Base-by-base conservation (phyloP, 345 rosid species). In the Turnera subulata region DNA sequence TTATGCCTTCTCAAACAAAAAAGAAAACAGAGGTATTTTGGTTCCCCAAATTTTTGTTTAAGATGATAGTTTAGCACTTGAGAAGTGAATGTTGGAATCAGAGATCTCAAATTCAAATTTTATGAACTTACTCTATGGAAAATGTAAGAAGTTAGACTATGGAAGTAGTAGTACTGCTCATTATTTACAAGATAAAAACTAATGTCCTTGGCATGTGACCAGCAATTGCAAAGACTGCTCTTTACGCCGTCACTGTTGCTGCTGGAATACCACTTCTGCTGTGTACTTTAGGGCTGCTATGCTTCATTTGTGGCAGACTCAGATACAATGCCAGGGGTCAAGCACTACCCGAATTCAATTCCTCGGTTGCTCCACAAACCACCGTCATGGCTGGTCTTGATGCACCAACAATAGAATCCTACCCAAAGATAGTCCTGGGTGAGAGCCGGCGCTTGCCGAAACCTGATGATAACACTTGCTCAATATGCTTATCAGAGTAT, bases 181-280 rank as follows among this genome's bases (percentile, higher is more conserved):
- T 23, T 23, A 0, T 22, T 11, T 2, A 14, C 1, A 11, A n/a
- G 9, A 33, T 23, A 1, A 9, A 0, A 29, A 29, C 43, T 19
- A 33, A 29, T 53, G 8, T 33, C n/a, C 38, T 23, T 14, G 26
- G 12, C 15, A 23, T n/a, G 0, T 33, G 21, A 32, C 16, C 73
- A 82, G 91, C 56, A 59, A 51, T 82, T 5, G 78, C 87, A 0
- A 73, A 61, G 58, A 43, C 42, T 13, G 87, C 80, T 13, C 65
- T 78, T 5, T 79, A 78, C 26, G 84, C 83, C 11, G 65, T 84
- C 25, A 65, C 72, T 4, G 52, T 80, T 0, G 86, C 81, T 1
- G 91, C 73, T 2, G 89, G 95, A 47, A 56, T 89, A 12, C 97
- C 91, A 1, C 55, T 62, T 42, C 6, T 76, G 2, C 52, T 89